Conservation (phyloP, 768 basidiomycete genomes). For the Podaxis sp. region DNA sequence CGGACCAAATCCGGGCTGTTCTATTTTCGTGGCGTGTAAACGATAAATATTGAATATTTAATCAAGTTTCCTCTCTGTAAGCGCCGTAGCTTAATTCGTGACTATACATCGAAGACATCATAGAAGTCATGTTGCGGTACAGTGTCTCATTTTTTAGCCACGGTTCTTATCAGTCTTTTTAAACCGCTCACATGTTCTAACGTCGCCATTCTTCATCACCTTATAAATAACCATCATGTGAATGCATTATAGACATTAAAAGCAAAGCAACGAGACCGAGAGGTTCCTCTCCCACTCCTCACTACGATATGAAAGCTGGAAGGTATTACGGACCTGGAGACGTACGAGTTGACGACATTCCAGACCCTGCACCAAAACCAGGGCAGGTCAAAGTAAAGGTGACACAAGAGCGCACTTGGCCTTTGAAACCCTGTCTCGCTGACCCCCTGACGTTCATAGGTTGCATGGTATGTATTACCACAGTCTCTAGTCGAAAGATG, state of each 20-base stretch:
- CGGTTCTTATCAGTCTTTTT: background rate
- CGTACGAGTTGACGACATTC: conserved; percentile 42
- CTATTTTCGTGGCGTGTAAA: too few relatives aligned
- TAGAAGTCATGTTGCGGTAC: background rate
- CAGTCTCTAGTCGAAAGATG: background rate
- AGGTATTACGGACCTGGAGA: conserved; percentile 43
- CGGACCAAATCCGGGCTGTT: too few relatives aligned
- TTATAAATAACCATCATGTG: background rate
- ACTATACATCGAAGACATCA: too few relatives aligned
- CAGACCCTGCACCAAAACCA: conserved; percentile 31
- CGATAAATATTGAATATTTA: too few relatives aligned
- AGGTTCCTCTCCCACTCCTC: background rate
- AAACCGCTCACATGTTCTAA: background rate
- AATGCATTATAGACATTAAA: background rate
- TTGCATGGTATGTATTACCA: background rate
- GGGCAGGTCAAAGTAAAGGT: conserved; percentile 48
- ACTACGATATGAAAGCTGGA: conserved; percentile 39
- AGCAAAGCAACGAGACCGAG: background rate
- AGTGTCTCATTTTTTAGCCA: background rate
- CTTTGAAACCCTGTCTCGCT: background rate
- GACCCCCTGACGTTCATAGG: background rate
- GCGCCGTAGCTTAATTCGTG: too few relatives aligned
- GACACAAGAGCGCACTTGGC: background rate
- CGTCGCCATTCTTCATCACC: background rate
- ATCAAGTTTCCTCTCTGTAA: too few relatives aligned